Conservation (phyloP, 2,329 filamentous ascomycete species). For the Claviceps cyperi region DNA sequence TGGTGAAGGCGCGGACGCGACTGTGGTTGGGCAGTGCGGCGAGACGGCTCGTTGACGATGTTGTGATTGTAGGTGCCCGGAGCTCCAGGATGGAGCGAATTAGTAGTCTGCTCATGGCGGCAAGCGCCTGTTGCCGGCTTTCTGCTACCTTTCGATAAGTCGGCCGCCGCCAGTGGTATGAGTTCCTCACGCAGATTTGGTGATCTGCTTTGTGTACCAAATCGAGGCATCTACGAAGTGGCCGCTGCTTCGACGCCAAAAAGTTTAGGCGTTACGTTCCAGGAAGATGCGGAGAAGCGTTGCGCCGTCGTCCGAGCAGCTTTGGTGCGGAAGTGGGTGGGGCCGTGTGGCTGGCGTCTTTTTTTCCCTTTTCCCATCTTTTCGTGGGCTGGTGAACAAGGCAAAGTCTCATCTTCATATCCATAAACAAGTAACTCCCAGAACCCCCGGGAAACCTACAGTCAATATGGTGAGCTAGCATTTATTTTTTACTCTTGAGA, state of each 20-base stretch:
- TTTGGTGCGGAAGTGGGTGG: background rate
- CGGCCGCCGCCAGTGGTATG: no score
- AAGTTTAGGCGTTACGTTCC: slow-evolving; percentile 7
- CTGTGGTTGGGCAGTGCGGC: slow-evolving; percentile 12
- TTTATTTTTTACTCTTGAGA: background rate
- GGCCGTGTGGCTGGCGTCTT: background rate
- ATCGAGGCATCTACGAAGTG: background rate
- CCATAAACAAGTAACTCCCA: background rate
- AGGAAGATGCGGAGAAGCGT: slow-evolving; percentile 18
- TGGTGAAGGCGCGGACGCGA: slow-evolving; percentile 29
- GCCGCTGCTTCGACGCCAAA: background rate
- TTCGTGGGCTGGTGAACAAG: background rate
- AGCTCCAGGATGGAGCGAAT: slow-evolving; percentile 51
- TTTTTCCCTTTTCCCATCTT: slow-evolving; percentile 5
- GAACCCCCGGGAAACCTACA: background rate
- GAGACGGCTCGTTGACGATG: slow-evolving; percentile 7
- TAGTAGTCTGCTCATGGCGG: slow-evolving; percentile 42
- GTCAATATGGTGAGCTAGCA: slow-evolving; percentile 4
- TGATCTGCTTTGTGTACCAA: background rate
- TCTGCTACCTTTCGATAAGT: no score
- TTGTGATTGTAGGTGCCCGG: slow-evolving; percentile 19
- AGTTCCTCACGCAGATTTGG: background rate
- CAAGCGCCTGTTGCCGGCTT: background rate
- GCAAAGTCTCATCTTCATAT: slow-evolving; percentile 7
- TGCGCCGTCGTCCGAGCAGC: slow-evolving; percentile 16